Conservation (phyloP, 352 stramenopile species). For the Globisporangium okanoganense region DNA sequence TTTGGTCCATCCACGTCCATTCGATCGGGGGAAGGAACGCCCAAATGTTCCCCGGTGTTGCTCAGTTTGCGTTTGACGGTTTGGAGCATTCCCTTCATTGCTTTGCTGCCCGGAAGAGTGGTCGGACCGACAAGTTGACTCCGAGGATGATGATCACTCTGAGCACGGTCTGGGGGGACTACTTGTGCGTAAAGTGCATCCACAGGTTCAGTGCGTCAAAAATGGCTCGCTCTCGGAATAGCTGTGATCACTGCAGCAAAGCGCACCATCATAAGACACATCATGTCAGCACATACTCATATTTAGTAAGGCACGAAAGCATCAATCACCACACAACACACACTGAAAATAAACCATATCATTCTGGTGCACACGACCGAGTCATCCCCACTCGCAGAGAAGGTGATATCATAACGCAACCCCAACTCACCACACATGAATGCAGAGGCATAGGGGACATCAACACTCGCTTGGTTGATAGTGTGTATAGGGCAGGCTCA, state of each 20-base stretch:
- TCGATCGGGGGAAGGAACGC: conserved; percentile 43
- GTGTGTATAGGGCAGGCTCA: no score
- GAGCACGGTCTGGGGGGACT: conserved; percentile 6
- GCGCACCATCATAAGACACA: conserved; percentile 4
- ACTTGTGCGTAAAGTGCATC: conserved; percentile 13
- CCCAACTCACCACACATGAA: no score
- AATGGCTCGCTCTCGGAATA: neutral
- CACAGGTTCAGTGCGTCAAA: conserved; percentile 6
- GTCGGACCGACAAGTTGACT: conserved; percentile 15
- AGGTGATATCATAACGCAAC: neutral
- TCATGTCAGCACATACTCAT: neutral
- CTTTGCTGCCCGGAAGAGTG: conserved; percentile 22
- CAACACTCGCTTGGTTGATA: no score
- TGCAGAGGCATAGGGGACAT: no score
- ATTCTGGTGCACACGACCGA: neutral
- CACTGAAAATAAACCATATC: neutral
- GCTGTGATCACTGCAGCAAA: neutral
- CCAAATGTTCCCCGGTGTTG: conserved; percentile 72
- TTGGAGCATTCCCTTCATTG: conserved; percentile 89
- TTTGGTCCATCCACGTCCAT: conserved; percentile 60
- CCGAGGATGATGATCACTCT: conserved; percentile 11
- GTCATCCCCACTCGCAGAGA: neutral
- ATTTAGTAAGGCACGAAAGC: neutral
- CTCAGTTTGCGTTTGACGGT: conserved; percentile 87
- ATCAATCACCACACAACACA: neutral